These are phyloP conservation scores for Asclepias syriaca DNA, from an alignment of 257 asterid genomes.

Conservation along the genomic window DNA sequence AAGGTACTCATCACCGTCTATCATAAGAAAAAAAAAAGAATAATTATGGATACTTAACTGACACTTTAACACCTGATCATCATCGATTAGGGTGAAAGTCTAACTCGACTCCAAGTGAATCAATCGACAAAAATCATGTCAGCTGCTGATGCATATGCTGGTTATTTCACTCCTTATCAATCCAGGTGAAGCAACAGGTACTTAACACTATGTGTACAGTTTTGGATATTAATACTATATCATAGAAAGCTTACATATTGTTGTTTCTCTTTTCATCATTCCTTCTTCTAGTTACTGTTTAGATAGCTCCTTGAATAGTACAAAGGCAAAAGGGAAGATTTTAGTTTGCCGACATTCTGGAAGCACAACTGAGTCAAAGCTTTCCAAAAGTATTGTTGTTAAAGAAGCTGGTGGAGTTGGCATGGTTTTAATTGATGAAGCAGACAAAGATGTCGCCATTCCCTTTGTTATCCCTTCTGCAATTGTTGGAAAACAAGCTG, in stretches of 20 bases:
- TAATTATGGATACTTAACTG: constrained; percentile 11
- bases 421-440: constrained; percentile 84
- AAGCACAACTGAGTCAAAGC: constrained; percentile 81
- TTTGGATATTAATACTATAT: constrained; percentile 16
- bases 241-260: constrained; percentile 23
- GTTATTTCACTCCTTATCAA: constrained; percentile 95
- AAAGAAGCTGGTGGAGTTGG: constrained; percentile 86
- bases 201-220: constrained; percentile 34
- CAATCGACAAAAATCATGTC: constrained; percentile 47
- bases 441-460: constrained; percentile 72
- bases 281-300: constrained; percentile 72
- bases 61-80: constrained; percentile 4
- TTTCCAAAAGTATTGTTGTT: constrained; percentile 62
- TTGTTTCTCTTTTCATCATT: too few relatives aligned
- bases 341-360: constrained; percentile 84
- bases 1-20: constrained; percentile 34
- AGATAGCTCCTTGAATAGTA: constrained; percentile 81
- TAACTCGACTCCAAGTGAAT: constrained; percentile 47
- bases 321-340: constrained; percentile 72
- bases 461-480: constrained; percentile 88
- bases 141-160: constrained; percentile 76
- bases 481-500: constrained; percentile 56
- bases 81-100: constrained; percentile 75
- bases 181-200: constrained; percentile 99
- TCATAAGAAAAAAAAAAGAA: not conserved